Percentiles rank a stretch among this genome's conserved stretches.
These are phyloP conservation scores for Alternaria viburni DNA, from an alignment of 2,329 filamentous ascomycete genomes.

Conservation along the genomic window DNA sequence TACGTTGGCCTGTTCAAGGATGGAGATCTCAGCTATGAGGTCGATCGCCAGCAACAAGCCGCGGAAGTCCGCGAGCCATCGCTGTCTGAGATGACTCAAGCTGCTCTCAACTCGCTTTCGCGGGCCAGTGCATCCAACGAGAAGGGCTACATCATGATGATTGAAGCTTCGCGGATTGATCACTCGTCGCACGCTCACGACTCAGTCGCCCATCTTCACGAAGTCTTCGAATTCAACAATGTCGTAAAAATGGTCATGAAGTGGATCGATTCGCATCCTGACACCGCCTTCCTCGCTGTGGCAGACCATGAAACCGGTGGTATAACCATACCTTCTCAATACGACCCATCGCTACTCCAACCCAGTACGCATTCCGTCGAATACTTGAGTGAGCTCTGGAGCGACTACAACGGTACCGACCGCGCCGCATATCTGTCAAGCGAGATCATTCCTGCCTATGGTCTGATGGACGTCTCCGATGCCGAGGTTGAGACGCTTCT, in stretches of 20 bases:
- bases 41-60: constrained; percentile 47
- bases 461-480: constrained; percentile 29
- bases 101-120: constrained; percentile 48
- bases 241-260: constrained; percentile 47
- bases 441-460: constrained; percentile 41
- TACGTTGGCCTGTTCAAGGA: constrained; percentile 52
- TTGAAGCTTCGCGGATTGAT: constrained; percentile 31
- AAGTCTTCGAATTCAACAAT: constrained; percentile 51
- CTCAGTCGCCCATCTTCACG: constrained; percentile 39
- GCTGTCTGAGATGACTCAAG: constrained; percentile 50
- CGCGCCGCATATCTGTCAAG: constrained; percentile 28
- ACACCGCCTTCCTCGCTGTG: constrained; percentile 50
- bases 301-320: constrained; percentile 53
- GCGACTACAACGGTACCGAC: constrained; percentile 41
- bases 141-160: constrained; percentile 53
- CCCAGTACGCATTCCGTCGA: constrained; percentile 42
- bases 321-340: constrained; percentile 46
- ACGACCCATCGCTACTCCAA: constrained; percentile 43
- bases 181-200: constrained; percentile 36
- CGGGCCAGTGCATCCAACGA: constrained; percentile 38
- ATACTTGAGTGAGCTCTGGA: constrained; percentile 33
- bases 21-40: constrained; percentile 24
- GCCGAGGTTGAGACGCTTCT: constrained; percentile 39
- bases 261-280: constrained; percentile 51
- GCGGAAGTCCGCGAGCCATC: constrained; percentile 46